Evolutionary conservation across 345 rosid genomes (phyloP), one percentile per base, ranked within the genome.

Genomic region (Dimocarpus longan): DNA sequence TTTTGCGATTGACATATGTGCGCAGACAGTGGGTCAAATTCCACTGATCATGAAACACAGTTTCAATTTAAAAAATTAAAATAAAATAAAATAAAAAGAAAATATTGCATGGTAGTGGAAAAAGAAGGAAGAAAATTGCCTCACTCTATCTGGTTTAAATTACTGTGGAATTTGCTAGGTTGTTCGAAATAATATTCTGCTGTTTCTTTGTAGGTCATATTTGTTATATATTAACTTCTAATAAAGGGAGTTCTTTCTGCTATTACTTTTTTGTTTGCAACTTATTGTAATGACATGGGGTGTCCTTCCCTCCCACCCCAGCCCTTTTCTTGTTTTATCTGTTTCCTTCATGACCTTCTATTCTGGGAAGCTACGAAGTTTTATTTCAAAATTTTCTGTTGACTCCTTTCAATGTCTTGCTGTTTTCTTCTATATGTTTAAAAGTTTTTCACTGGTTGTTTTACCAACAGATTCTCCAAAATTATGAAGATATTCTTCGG

Each of bases 401-500:
- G 5, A 74, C 18, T 59, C 5, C 66, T 40, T 67, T 65, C 57
- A 21, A n/a, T 66, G 24, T 10, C 4, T 22, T 52, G 12, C 37
- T 32, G 37, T 66, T 60, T 24, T 22, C 68, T 4, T 75, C 5
- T 74, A 16, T 69, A 16, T 64, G 64, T 66, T 19, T 77, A n/a
- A 67, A 77, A 62, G 71, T 77, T 62, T 54, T 66, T 78, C 8
- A 50, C 68, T 62, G 65, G 50, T 63, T 26, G 26, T 78, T 71
- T 60, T 57, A 21, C 54, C 64, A 65, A 73, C 84, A 96, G 99
- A 83, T 96, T 85, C 92, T 96, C 67, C 92, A 89, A 83, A 90
- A 86, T 84, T 96, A 89, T 87, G 90, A 87, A 70, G 89, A 89
- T 84, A 86, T 93, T 68, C 82, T 96, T 73, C 86, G 76, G 84